Percentiles rank a stretch among this genome's conserved stretches.
Conservation (phyloP, 23 red algal genomes). For the Agarophyton chilense region DNA sequence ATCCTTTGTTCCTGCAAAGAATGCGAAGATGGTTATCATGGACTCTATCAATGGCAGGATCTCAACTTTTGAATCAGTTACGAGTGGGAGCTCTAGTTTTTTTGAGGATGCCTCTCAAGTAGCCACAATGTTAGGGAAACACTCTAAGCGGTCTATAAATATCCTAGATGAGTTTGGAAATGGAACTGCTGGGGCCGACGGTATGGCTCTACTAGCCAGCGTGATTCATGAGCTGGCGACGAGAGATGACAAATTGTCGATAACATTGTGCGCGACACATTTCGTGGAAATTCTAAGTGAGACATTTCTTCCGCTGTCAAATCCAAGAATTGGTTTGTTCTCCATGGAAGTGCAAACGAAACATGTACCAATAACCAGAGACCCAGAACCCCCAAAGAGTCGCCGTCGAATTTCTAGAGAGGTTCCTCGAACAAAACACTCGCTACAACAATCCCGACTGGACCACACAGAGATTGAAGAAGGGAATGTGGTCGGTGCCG, state of each 20-base stretch:
- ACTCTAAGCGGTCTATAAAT: constrained; percentile 1
- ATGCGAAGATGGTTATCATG: constrained; percentile 11
- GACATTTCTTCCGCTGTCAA: constrained; percentile 48
- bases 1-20: constrained; percentile 32
- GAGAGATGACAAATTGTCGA: neutral
- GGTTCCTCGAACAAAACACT: too few relatives aligned
- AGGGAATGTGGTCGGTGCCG: neutral
- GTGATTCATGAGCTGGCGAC: constrained; percentile 2
- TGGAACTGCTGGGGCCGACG: constrained; percentile 48
- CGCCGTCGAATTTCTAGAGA: neutral
- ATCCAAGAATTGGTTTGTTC: constrained; percentile 34
- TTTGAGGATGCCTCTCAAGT: constrained; percentile 62
- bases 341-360: constrained; percentile 64
- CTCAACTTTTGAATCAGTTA: constrained; percentile 32
- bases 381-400: neutral
- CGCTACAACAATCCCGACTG: too few relatives aligned
- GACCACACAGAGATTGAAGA: neutral
- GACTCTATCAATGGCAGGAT: constrained; percentile 38
- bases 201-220: constrained; percentile 48
- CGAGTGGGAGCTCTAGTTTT: constrained; percentile 29
- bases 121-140: constrained; percentile 18
- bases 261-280: constrained; percentile 49
- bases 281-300: constrained; percentile 54
- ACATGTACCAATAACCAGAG: neutral
- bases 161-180: constrained; percentile 67